Conservation (phyloP, 2,329 filamentous ascomycete genomes). For the Nothophoma quercina region DNA sequence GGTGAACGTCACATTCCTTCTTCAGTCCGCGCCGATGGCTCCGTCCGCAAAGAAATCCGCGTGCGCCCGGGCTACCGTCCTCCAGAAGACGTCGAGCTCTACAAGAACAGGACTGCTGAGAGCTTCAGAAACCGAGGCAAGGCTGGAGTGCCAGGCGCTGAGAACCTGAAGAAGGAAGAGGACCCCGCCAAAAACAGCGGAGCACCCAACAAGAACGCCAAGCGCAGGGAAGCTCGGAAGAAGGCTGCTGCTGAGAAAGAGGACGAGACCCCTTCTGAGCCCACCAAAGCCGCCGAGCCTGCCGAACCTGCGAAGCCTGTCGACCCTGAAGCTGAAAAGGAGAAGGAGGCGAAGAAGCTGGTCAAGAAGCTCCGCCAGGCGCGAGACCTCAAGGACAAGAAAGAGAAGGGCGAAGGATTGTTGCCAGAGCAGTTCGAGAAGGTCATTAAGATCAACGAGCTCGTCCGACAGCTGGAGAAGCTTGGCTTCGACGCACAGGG, state of each 20-base stretch:
- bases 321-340: constrained; percentile 78
- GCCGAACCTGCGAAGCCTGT: constrained; percentile 35
- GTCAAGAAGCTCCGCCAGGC: constrained; percentile 97
- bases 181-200: constrained; percentile 60
- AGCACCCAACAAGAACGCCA: constrained; percentile 83
- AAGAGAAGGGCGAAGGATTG: constrained; percentile 81
- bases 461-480: constrained; percentile 84
- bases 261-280: constrained; percentile 46
- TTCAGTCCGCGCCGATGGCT: constrained; percentile 85
- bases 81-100: constrained; percentile 93
- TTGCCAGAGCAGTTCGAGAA: constrained; percentile 96
- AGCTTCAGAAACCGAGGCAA: constrained; percentile 79
- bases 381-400: constrained; percentile 87
- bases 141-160: constrained; percentile 76
- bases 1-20: constrained; percentile 90
- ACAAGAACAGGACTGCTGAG: constrained; percentile 91
- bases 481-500: constrained; percentile 85
- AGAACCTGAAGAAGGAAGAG: constrained; percentile 53
- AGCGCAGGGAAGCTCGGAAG: constrained; percentile 72
- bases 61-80: constrained; percentile 93
- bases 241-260: constrained; percentile 56
- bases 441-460: constrained; percentile 94
- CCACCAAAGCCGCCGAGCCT: constrained; percentile 23
- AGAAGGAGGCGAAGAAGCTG: constrained; percentile 91
- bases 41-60: constrained; percentile 91